Conservation (phyloP, 2,329 filamentous ascomycete genomes). For the Sporothrix pallida region DNA sequence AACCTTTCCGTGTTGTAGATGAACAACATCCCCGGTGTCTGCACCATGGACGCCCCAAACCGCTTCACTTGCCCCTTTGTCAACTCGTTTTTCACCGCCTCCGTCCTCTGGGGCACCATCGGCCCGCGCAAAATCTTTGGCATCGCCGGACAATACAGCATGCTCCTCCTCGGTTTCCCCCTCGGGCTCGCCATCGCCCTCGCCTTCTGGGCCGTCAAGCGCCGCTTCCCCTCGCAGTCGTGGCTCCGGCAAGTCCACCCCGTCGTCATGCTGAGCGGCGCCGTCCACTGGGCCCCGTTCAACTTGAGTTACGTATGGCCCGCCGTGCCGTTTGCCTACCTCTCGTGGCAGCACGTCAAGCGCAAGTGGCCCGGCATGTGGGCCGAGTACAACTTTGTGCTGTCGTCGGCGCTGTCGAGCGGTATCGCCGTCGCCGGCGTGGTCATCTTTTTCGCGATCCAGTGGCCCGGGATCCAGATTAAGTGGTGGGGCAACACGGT, state of each 20-base stretch:
- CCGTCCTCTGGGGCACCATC: slow-evolving; percentile 66
- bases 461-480: slow-evolving; percentile 51
- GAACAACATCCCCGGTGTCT: slow-evolving; percentile 50
- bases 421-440: slow-evolving; percentile 58
- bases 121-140: slow-evolving; percentile 61
- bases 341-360: slow-evolving; percentile 52
- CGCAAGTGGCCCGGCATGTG: slow-evolving; percentile 40
- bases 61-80: slow-evolving; percentile 63
- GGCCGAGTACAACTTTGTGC: slow-evolving; percentile 51
- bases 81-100: slow-evolving; percentile 65
- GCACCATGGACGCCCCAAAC: slow-evolving; percentile 53
- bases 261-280: slow-evolving; percentile 48
- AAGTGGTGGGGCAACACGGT: slow-evolving; percentile 58
- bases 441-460: slow-evolving; percentile 60
- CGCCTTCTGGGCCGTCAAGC: slow-evolving; percentile 47
- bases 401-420: slow-evolving; percentile 57
- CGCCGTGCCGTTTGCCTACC: slow-evolving; percentile 50
- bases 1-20: slow-evolving; percentile 1
- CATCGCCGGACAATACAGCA: slow-evolving; percentile 54
- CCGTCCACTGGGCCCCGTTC: slow-evolving; percentile 47
- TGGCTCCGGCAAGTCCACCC: slow-evolving; percentile 50
- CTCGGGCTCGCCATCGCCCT: slow-evolving; percentile 49
- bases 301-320: slow-evolving; percentile 54
- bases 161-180: slow-evolving; percentile 49
- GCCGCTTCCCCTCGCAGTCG: slow-evolving; percentile 44